phyloP scores from a whole-genome alignment of 192 early-diverging fungal species.

The Backusella psychrophila region DNA sequence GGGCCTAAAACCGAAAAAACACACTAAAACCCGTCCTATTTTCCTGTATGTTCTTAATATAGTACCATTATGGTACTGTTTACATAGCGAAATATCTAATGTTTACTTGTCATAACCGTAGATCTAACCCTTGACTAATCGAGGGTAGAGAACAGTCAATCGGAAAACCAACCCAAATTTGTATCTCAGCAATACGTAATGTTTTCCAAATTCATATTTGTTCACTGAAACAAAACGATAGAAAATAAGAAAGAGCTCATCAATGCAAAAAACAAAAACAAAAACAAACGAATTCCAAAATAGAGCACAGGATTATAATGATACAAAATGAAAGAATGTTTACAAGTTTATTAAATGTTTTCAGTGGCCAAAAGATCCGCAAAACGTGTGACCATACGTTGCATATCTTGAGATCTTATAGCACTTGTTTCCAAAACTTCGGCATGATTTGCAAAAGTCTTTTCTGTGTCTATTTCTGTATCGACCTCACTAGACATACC shows the following conservation, averaged over 20 bases:
- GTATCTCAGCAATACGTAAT: background rate
- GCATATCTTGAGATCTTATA: slow-evolving; percentile 53
- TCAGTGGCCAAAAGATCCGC: slow-evolving; percentile 6
- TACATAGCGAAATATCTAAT: background rate
- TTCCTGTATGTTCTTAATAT: background rate
- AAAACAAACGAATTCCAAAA: background rate
- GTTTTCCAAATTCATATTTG: background rate
- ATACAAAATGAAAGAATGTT: background rate
- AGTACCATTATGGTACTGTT: background rate
- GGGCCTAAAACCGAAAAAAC: background rate
- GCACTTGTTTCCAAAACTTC: slow-evolving; percentile 67
- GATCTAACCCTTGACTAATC: background rate
- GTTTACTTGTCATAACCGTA: background rate
- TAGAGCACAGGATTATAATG: background rate
- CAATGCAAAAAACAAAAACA: background rate
- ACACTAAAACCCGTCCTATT: background rate
- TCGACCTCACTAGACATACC: slow-evolving; percentile 26
- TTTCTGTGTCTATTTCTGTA: slow-evolving; percentile 38
- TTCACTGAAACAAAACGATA: background rate
- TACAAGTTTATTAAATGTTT: background rate
- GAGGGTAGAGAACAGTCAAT: background rate
- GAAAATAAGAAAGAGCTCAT: background rate
- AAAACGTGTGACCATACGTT: slow-evolving; percentile 34
- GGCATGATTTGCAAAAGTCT: slow-evolving; percentile 57
- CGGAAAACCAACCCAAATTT: background rate